Evolutionary conservation across 495 filamentous ascomycete species (phyloP), one percentile per base, ranked within the genome.

Genomic region (Zalerion maritima): DNA sequence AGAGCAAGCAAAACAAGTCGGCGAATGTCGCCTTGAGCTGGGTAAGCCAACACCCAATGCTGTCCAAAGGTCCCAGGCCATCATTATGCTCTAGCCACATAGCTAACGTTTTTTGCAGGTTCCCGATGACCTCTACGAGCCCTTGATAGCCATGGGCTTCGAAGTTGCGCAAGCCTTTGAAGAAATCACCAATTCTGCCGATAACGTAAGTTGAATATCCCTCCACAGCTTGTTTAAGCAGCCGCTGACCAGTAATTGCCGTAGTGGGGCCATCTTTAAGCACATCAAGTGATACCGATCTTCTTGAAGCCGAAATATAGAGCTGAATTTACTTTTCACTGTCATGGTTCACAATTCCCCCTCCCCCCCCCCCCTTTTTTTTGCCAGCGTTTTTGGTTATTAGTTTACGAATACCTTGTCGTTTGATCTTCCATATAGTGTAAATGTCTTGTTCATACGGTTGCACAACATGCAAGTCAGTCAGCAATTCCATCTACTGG

Each of bases 1-100:
- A 89, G 57, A 76, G 81, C 45, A 86, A 85, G 42, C 69, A 71
- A 40, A 68, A 81, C 36, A 77, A 75, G 34, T 70, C 75, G 26
- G 64, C 67, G 29, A 70, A 71, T 21, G 75, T 79, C 26, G 51
- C 84, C 7, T 49, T 89, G 37, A 81, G 83, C 46, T 82, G 78
- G 64, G 80, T 83, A 56, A 53, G 74, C 62, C 18, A 19, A 12
- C 6, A 18, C 15, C 21, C 12, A 9, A 24, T 18, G 18, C 15
- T 23, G 26, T 5, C 13, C 7, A 3, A 23, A 35, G 15, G 24
- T 1, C 24, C 14, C 23, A 19, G 28, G 4, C 4, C 2, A 14
- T 3, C 6, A 3, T 25, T n/a, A 15, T 7, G 16, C 5, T 24
- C 20, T 25, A 8, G 21, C 11, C 21, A 15, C 16, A 19, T 23